A percentile compares a stretch with the other conserved stretches of the same genome.
Conservation (phyloP, 495 filamentous ascomycete genomes). For the Daldinia decipiens region DNA sequence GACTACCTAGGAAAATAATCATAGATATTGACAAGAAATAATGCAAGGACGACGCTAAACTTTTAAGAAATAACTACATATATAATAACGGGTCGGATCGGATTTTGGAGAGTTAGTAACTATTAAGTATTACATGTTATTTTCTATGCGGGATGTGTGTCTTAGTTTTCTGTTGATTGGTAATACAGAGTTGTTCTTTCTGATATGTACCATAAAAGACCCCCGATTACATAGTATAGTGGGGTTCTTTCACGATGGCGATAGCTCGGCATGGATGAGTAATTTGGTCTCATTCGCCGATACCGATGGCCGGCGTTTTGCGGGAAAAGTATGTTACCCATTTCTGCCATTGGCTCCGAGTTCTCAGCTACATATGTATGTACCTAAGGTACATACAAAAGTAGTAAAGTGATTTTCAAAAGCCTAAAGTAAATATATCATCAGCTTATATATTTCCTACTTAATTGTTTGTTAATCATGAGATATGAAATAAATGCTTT, state of each 20-base stretch:
- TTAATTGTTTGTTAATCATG: not conserved
- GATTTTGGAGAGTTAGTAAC: conserved; percentile 15
- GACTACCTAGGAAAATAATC: not conserved
- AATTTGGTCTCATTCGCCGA: conserved; percentile 3
- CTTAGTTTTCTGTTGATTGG: not conserved
- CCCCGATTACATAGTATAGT: conserved; percentile 1
- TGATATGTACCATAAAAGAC: not conserved
- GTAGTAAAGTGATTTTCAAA: not conserved
- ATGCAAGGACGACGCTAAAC: not conserved
- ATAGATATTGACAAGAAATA: not conserved
- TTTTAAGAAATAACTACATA: not conserved
- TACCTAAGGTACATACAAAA: too few relatives aligned
- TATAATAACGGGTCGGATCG: conserved; percentile 6
- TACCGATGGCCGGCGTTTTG: not conserved
- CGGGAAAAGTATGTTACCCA: conserved; percentile 5
- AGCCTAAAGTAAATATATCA: not conserved
- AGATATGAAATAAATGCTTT: not conserved
- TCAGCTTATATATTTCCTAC: not conserved
- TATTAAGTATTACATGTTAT: not conserved
- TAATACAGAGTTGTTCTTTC: not conserved
- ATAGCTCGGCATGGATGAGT: not conserved
- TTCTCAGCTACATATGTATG: conserved; percentile 11
- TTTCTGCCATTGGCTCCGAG: conserved; percentile 8
- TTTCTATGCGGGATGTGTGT: not conserved
- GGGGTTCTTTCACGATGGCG: conserved; percentile 2